Conservation (phyloP, 192 early-diverging fungal genomes). For the Umbelopsis isabellina region DNA sequence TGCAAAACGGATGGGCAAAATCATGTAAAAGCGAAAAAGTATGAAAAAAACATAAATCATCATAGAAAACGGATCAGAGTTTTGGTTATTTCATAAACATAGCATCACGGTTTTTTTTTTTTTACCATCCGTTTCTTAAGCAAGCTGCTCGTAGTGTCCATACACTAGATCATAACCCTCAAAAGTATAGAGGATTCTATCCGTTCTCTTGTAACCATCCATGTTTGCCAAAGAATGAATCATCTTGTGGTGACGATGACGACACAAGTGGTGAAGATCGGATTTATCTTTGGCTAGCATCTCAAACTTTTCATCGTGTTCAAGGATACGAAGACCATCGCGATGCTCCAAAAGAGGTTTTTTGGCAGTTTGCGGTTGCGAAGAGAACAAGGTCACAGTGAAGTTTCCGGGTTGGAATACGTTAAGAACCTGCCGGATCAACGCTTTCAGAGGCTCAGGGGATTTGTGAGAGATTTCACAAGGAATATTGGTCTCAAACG, state of each 20-base stretch:
- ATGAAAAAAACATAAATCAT: too few relatives aligned
- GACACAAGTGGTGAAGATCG: constrained; percentile 34
- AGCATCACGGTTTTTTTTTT: too few relatives aligned
- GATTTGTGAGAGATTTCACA: constrained; percentile 54
- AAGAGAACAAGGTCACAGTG: constrained; percentile 80
- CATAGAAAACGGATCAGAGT: too few relatives aligned
- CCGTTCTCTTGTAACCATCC: constrained; percentile 63
- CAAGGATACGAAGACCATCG: constrained; percentile 18
- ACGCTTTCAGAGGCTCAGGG: constrained; percentile 63
- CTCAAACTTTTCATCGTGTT: constrained; percentile 39
- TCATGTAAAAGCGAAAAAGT: neutral
- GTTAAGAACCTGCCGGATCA: constrained; percentile 76
- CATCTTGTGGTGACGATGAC: constrained; percentile 33
- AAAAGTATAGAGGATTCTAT: constrained; percentile 81
- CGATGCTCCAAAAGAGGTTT: neutral
- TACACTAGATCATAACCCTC: constrained; percentile 81
- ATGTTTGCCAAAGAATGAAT: constrained; percentile 54
- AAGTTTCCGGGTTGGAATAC: constrained; percentile 84
- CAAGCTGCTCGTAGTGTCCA: constrained; percentile 62
- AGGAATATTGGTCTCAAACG: constrained; percentile 94
- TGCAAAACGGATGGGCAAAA: too few relatives aligned
- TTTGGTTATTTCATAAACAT: too few relatives aligned
- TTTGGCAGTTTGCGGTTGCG: constrained; percentile 32
- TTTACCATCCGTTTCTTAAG: neutral
- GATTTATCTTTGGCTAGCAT: constrained; percentile 32